Evolutionary conservation across 371 early-diverging fungal species (phyloP).

Genomic region (Apophysomyces trapeziformis): DNA sequence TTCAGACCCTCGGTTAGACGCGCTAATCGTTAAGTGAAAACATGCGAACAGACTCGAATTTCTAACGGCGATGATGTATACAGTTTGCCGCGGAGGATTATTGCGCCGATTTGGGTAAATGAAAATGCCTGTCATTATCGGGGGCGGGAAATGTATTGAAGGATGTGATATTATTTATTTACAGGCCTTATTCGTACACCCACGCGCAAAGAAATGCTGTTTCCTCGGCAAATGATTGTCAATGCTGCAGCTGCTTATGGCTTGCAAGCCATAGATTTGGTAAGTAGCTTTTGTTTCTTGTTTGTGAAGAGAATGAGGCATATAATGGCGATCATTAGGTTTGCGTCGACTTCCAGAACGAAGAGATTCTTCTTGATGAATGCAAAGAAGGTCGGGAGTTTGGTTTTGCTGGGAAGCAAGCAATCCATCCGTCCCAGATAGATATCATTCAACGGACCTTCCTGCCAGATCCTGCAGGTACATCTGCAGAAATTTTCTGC

Average conservation of each 20-base stretch:
- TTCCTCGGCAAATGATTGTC: constrained; percentile 77
- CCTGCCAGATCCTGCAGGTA: constrained; percentile 75
- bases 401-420: constrained; percentile 96
- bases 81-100: constrained; percentile 96
- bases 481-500: not conserved
- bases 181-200: constrained; percentile 76
- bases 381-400: constrained; percentile 84
- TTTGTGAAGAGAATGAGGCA: too few species aligned
- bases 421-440: constrained; percentile 91
- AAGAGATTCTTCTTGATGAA: constrained; percentile 73
- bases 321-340: constrained; percentile 52
- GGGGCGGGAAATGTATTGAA: too few species aligned
- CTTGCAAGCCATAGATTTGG: constrained; percentile 90
- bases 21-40: constrained; percentile 63
- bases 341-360: constrained; percentile 81
- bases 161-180: not conserved
- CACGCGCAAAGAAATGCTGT: constrained; percentile 74
- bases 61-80: not conserved
- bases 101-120: constrained; percentile 77
- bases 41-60: not conserved
- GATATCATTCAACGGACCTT: constrained; percentile 80
- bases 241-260: constrained; percentile 85
- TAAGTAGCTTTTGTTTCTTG: constrained; percentile 24
- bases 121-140: too few species aligned
- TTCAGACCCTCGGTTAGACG: constrained; percentile 74